Evolutionary conservation across 2,329 filamentous ascomycete genomes (phyloP).

Genomic region (Sporothrix pseudoabietina): DNA sequence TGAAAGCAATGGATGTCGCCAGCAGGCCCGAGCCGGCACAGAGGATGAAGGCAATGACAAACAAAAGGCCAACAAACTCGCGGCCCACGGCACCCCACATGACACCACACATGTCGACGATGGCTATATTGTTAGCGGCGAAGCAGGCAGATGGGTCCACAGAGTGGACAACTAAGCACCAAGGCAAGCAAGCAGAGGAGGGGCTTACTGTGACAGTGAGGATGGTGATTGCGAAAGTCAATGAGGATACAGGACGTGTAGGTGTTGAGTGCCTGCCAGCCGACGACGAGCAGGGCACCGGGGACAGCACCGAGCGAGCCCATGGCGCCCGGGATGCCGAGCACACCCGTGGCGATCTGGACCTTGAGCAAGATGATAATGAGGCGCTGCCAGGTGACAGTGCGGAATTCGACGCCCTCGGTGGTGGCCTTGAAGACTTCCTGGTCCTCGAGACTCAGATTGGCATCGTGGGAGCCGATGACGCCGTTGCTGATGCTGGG

Average conservation of each 20-base stretch:
- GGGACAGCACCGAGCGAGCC: conserved; percentile 81
- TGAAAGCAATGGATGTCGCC: conserved; percentile 63
- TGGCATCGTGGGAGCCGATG: neutral
- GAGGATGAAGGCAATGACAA: conserved; percentile 52
- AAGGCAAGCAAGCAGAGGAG: neutral
- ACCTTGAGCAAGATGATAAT: conserved; percentile 52
- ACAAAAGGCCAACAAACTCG: conserved; percentile 58
- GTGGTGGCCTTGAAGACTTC: conserved; percentile 51
- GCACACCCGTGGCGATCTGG: conserved; percentile 59
- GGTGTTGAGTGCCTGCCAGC: conserved; percentile 50
- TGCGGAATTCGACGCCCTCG: conserved; percentile 49
- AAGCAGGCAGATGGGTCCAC: neutral
- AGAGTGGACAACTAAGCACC: neutral
- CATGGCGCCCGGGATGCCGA: conserved; percentile 63
- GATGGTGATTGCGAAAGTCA: conserved; percentile 45
- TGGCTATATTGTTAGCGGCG: conserved; percentile 33
- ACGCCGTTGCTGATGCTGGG: conserved; percentile 20
- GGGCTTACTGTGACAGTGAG: conserved; percentile 42
- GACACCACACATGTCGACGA: conserved; percentile 59
- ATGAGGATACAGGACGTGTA: conserved; percentile 40
- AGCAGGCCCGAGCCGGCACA: conserved; percentile 58
- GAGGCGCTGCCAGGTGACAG: conserved; percentile 52
- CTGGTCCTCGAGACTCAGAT: conserved; percentile 17
- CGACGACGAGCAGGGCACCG: conserved; percentile 78
- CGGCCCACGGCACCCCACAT: conserved; percentile 54